phyloP scores from a whole-genome alignment of 1,284 basidiomycete species.

The Moesziomyces sp. region DNA sequence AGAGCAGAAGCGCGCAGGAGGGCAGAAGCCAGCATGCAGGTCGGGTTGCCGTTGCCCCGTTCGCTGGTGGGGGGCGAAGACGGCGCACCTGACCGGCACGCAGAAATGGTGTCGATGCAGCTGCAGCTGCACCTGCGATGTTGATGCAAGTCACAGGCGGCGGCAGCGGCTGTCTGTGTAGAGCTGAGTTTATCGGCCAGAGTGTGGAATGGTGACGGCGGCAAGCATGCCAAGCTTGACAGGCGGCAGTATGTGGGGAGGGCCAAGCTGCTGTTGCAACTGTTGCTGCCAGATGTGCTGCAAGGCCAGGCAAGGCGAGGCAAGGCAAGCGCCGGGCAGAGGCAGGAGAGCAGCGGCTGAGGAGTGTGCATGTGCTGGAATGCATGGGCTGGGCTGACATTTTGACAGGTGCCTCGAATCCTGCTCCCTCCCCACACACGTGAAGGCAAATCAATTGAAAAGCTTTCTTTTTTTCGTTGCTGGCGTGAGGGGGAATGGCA shows the following conservation, averaged over 20 bases:
- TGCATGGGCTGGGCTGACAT: background rate
- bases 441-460: background rate
- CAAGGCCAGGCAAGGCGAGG: slow-evolving; percentile 1
- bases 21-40: too few species aligned
- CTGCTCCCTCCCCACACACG: background rate
- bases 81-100: slow-evolving; percentile 9
- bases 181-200: too few species aligned
- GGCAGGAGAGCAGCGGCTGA: background rate
- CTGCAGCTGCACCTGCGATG: too few species aligned
- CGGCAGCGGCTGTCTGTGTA: too few species aligned
- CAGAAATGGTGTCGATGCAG: slow-evolving; percentile 10
- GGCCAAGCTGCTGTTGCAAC: too few species aligned
- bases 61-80: too few species aligned
- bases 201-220: background rate
- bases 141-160: too few species aligned
- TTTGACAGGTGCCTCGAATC: background rate
- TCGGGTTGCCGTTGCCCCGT: too few species aligned
- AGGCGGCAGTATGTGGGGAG: background rate
- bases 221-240: slow-evolving; percentile 16
- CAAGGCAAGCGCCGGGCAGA: background rate
- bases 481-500: background rate
- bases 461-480: background rate
- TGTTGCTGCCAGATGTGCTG: background rate
- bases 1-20: background rate
- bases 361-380: slow-evolving; percentile 11